Base-by-base conservation (phyloP, 1,284 basidiomycete species). In the Coriolopsis trogii region DNA sequence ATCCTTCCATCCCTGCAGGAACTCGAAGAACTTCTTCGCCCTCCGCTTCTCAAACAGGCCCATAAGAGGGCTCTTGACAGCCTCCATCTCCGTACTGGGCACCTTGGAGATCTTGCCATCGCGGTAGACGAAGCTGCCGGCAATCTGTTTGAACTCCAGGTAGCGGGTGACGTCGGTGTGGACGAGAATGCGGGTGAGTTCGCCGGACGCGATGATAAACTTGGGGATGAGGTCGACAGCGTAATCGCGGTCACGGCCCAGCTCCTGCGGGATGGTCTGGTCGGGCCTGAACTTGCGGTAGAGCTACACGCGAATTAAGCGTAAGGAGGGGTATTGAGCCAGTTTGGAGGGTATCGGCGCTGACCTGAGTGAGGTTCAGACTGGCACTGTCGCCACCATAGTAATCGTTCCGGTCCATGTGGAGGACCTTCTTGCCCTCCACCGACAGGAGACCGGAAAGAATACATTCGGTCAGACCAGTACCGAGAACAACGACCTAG, bases 61-160 rank as follows among this genome's bases (percentile, higher is more conserved):
- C 95, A 99, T 98, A 64, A 99, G 80, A 20, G 94, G 89, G 61
- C 90, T 93, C 71, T 79, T 89, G 46, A 99, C 90, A 15, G 97
- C 97, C 77, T 99, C 97, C 79, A 96, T 89, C 78, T 99, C 96
- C 21, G 94, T 99, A 65, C 91, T 91, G 25, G 97, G 97, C 10
- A 99, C 97, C 75, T 99, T 99, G 56, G 93, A 95, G 73, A 99
- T 98, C 74, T 77, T 91, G 54, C 94, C 93, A 73, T 99, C 97
- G 47, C 96, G 89, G 73, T 95, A 98, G 55, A 99, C 97, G 72
- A 91, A 99, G 66, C 92, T 95, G 48, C 96, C 97, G 2, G 97
- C 94, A 72, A 99, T 98, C 78, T 98, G 96, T 81, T 99, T 99
- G 81, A 99, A 99, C 73, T 99, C 97, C 68, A 99, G 89, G 77